Conservation (phyloP, 129 eudicot species). For the Mikania micrantha region DNA sequence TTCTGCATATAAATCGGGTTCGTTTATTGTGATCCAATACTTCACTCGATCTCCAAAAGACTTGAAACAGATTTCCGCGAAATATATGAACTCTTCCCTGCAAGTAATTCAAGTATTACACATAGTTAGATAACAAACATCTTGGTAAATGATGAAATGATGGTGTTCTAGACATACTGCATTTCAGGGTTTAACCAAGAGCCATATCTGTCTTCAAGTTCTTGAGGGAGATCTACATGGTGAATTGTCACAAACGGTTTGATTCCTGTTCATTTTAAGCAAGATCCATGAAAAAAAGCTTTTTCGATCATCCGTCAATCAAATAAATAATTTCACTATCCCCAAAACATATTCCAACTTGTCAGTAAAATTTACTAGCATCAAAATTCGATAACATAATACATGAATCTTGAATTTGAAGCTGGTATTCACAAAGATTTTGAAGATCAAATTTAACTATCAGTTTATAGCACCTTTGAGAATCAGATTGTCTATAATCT, state of each 20-base stretch:
- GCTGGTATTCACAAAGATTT: no score
- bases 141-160: neutral
- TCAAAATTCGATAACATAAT: no score
- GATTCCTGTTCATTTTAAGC: constrained; percentile 37
- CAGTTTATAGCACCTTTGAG: constrained; percentile 37
- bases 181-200: constrained; percentile 69
- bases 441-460: neutral
- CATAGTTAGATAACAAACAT: neutral
- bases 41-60: constrained; percentile 75
- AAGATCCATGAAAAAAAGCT: neutral
- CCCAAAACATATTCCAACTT: no score
- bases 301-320: neutral
- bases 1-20: constrained; percentile 42
- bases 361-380: no score
- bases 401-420: no score
- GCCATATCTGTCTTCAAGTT: constrained; percentile 61
- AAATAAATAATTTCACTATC: neutral
- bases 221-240: constrained; percentile 70
- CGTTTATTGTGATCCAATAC: constrained; percentile 65
- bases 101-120: neutral
- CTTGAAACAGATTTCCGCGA: constrained; percentile 57
- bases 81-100: constrained; percentile 66
- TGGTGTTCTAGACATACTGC: constrained; percentile 38
- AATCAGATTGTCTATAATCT: constrained; percentile 48
- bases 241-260: constrained; percentile 72